Evolutionary conservation across 2,329 filamentous ascomycete species (phyloP), one percentile per base, ranked within the genome.

Genomic region (Curvularia lunata): DNA sequence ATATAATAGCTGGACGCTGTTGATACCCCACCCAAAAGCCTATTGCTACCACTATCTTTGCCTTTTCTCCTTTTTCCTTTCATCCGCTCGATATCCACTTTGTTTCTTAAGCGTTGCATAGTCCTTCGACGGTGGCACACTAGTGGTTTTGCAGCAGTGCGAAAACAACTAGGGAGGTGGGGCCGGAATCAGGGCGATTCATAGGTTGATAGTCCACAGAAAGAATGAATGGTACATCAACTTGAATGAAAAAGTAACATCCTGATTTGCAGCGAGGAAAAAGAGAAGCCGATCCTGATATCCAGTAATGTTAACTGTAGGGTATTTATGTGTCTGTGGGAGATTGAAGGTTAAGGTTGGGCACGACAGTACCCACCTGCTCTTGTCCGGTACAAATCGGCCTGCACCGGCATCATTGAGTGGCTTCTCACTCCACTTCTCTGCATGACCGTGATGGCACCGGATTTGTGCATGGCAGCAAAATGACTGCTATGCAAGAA

Each of bases 21-120:
- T 56, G 62, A 64, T 64, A 64, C 62, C 62, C 62, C 28, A 58
- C 18, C 57, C 57, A 60, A 41, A 55, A 37, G 43, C 37, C 48
- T n/a, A 37, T 30, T n/a, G n/a, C n/a, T n/a, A 21, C 23, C 46
- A 42, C 41, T 43, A 56, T 28, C 23, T 55, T 55, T 46, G 40
- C 13, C 52, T 50, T 5, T 42, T 52, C 43, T 46, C 21, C 19
- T 52, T 37, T 9, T 25, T 45, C 38, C 21, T 42, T 27, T 43
- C 21, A 16, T 46, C 38, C 21, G 32, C 47, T 43, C 28, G 18
- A 32, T 30, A 48, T 30, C 52, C 46, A 49, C 37, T 54, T 32
- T 47, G 10, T 27, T 30, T 43, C 18, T 42, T 51, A 13, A 43
- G 41, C 41, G 32, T 25, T 23, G 47, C 19, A 21, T 27, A 18